Base-by-base conservation (phyloP, 2,329 filamentous ascomycete genomes). In the Cladosporium sp. region DNA sequence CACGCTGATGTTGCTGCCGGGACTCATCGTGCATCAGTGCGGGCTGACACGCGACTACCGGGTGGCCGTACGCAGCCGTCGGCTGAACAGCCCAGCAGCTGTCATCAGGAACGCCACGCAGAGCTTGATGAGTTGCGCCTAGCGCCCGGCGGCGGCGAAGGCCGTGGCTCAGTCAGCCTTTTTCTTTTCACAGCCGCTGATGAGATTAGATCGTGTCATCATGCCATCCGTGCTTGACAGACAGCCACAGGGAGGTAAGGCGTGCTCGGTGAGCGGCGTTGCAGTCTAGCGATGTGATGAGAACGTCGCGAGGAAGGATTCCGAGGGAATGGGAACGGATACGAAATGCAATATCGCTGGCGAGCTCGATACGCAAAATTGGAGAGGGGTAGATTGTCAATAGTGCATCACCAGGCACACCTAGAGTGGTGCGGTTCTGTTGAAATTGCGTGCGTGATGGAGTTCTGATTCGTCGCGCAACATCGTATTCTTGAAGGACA, bases 381-480 rank as follows among this genome's bases (percentile, higher is more conserved):
- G 46, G 19, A n/a, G 46, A 49, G 46, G 46, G 38, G 37, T 16
- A 41, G 14, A 13, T 13, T 13, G 4, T n/a, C 7, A 2, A 4
- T 3, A 5, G 33, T 19, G n/a, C 14, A 42, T 43, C 46, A 49
- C 31, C n/a, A 43, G 46, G 38, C 46, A 49, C 46, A 43, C 46
- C 16, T 14, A 10, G 8, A n/a, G 35, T 14, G 13, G 16, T 14
- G 35, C 8, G n/a, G 35, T 8, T 16, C 10, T n/a, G n/a, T n/a
- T 14, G 13, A 9, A 14, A 38, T 2, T n/a, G 35, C 16, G 10
- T 38, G 4, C 35, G 22, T 7, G 4, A 28, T 28, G 22, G 7
- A 3, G 22, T 28, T 28, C 22, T 28, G 22, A 28, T 28, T 28
- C 2, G 22, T 28, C 22, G 22, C 22, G 22, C 22, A 28, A 28